A percentile compares a stretch with the other conserved stretches of the same genome.
phyloP scores from a whole-genome alignment of 495 filamentous ascomycete species.

The Bacidia rubella region DNA sequence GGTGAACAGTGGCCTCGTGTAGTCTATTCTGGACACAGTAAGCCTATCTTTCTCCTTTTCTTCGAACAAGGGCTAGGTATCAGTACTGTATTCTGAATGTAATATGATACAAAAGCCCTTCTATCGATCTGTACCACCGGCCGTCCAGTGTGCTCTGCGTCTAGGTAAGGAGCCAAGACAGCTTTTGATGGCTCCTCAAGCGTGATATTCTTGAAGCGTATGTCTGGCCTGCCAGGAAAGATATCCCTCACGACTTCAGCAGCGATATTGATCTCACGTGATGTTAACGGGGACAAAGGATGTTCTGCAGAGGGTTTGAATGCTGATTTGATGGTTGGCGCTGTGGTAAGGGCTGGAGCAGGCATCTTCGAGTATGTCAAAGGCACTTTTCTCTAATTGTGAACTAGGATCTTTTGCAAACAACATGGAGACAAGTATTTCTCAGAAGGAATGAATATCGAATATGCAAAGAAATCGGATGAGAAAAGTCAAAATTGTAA shows the following conservation, averaged over 20 bases:
- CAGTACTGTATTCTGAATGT: constrained; percentile 47
- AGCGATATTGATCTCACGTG: constrained; percentile 17
- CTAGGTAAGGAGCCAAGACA: constrained; percentile 39
- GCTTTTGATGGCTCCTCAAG: constrained; percentile 52
- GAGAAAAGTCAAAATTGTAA: background rate
- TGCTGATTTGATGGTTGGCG: constrained; percentile 5
- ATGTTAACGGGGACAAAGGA: constrained; percentile 20
- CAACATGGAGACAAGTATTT: constrained; percentile 5
- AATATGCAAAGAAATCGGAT: background rate
- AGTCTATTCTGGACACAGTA: constrained; percentile 39
- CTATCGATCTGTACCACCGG: constrained; percentile 30
- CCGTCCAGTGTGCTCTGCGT: constrained; percentile 31
- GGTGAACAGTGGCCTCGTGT: constrained; percentile 51
- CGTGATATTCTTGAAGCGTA: constrained; percentile 54
- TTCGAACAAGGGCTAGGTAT: background rate
- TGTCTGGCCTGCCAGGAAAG: constrained; percentile 14
- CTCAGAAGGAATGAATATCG: background rate
- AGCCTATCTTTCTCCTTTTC: no score
- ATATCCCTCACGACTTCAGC: constrained; percentile 17
- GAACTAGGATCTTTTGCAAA: background rate
- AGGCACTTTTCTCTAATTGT: background rate
- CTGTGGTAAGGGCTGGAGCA: background rate
- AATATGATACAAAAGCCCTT: constrained; percentile 46
- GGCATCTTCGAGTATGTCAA: background rate
- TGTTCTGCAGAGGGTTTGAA: constrained; percentile 13